These are phyloP conservation scores for Candida koratica DNA, from an alignment of 805 yeast genomes.

Conservation along the genomic window DNA sequence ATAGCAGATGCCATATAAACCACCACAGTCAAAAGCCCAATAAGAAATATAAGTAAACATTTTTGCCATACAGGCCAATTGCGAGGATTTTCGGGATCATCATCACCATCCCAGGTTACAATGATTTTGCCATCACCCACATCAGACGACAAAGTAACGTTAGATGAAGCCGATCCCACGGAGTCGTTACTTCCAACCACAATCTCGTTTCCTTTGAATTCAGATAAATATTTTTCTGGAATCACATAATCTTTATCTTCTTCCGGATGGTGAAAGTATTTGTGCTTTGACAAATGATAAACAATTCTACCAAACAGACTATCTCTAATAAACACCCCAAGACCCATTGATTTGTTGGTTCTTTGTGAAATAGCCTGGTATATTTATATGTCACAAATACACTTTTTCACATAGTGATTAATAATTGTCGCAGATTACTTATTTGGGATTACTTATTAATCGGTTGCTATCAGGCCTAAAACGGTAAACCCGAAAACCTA, in stretches of 20 bases:
- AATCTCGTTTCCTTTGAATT: background rate
- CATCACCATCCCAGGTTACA: constrained; percentile 15
- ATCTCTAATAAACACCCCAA: constrained; percentile 8
- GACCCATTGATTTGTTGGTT: constrained; percentile 1
- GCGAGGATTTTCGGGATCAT: constrained; percentile 53
- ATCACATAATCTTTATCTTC: constrained; percentile 26
- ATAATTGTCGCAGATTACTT: background rate
- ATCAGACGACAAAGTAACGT: background rate
- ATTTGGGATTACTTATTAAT: background rate
- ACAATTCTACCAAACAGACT: constrained; percentile 21
- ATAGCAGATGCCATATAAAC: constrained; percentile 58
- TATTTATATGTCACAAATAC: too few species aligned
- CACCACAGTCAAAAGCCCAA: constrained; percentile 9
- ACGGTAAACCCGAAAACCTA: background rate
- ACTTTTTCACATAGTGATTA: too few species aligned
- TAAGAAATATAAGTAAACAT: constrained; percentile 30
- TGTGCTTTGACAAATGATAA: constrained; percentile 27
- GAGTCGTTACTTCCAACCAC: background rate
- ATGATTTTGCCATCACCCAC: constrained; percentile 1
- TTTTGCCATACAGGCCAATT: constrained; percentile 51
- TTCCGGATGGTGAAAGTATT: constrained; percentile 22
- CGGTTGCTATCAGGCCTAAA: background rate
- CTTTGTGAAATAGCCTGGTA: background rate
- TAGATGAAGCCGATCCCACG: background rate
- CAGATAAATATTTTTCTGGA: constrained; percentile 21